Evolutionary conservation across 345 rosid species (phyloP), one percentile per base, ranked within the genome.

Genomic region (Syzygium jambos): DNA sequence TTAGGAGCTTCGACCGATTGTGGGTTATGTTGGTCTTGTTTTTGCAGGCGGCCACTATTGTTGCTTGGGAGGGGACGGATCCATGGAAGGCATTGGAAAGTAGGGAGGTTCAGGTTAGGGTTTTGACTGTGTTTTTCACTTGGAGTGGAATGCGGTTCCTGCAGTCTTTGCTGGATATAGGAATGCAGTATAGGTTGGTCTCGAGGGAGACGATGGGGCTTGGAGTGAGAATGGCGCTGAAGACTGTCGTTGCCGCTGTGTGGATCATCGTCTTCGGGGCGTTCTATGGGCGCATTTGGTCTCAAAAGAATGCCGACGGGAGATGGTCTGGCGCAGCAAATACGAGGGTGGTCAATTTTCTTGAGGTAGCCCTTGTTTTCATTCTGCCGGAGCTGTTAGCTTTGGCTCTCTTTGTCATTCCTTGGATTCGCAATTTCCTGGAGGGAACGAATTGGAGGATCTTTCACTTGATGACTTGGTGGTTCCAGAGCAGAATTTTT

Each of bases 381-480:
- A 86, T 95, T 61, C 53, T 93, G 85, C 99, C 99, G 1, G 99
- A 97, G 90, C 56, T 96, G 38, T 86, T 97, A 93, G 99, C 99
- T 25, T 23, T 95, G 91, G 97, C 91, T 59, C 89, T 97, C 88
- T 94, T 97, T 91, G 25, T 97, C 30, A 63, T 97, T 87, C 99
- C 99, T 41, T 97, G 98, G 99, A 91, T 97, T 51, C 93, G 98
- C 93, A 97, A 97, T 87, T 95, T 97, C 88, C 90, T 97, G 38
- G 99, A 97, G 94, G 96, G 90, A 91, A 94, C 94, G 63, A 94
- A 97, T 85, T 98, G 99, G 99, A 92, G 91, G 91, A 90, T 92
- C 56, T 91, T 91, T 73, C 73, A 90, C 85, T 7, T 90, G 89
- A 61, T 91, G 43, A 90, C 94, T 10, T 92, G 94, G 94, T 91